Base-by-base conservation (phyloP, 2,329 filamentous ascomycete genomes). In the Sporothrix globosa region DNA sequence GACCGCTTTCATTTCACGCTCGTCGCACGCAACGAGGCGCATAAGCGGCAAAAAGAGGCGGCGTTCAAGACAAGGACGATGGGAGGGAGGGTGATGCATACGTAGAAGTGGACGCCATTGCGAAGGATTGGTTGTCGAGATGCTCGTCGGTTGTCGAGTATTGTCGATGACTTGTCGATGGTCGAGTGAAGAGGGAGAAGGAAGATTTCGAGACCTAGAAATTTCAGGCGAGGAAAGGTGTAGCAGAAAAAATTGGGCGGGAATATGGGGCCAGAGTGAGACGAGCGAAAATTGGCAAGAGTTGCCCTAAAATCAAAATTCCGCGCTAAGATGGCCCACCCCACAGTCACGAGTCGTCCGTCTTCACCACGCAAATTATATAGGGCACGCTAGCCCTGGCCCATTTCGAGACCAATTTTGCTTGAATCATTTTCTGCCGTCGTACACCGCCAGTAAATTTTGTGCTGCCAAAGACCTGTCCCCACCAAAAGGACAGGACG, bases 351-450 rank as follows among this genome's bases (percentile, higher is more conserved):
- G 39, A 63, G 58, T 11, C 7, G 14, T 4, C 53, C 30, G 17
- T 61, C 27, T 39, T 52, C 69, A 50, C 30, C 52, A 39, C 66
- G 48, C 54, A 63, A 17, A 17, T 9, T 4, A 0, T 3, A n/a
- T 74, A 74, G 73, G 73, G 73, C 70, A 73, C 60, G 53, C 54
- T 50, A 73, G 56, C 73, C 73, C 73, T 74, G 48, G 19, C 27
- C 10, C 2, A 19, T 30, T 21, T 10, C 19, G 21, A 21, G 13
- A 11, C 39, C 7, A 21, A 41, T 34, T 27, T 52, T 56, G n/a
- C 4, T 21, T 73, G 41, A 6, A 7, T 7, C 7, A n/a, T 11
- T 34, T 52, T 71, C 70, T 74, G 72, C 73, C 73, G 9, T 0
- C 1, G 0, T 7, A 65, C 69, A 74, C 73, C 73, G 73, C 74